Conservation (phyloP, 78 protist genomes). For the Dictyostelium intermedium region DNA sequence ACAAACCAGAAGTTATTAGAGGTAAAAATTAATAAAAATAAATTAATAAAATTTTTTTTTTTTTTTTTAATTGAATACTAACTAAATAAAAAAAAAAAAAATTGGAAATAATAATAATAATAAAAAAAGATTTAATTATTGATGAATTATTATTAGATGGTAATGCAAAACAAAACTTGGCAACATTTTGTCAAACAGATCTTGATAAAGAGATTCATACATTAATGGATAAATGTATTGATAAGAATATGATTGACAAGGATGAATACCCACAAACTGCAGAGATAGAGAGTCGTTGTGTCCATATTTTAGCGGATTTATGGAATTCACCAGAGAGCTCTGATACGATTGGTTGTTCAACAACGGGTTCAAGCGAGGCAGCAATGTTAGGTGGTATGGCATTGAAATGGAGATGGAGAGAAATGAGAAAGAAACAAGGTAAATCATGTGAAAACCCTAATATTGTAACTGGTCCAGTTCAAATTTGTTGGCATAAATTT, state of each 20-base stretch:
- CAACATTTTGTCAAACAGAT: constrained; percentile 17
- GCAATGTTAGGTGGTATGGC: constrained; percentile 49
- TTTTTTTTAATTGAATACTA: no score
- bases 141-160: constrained; percentile 21
- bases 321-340: constrained; percentile 32
- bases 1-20: not conserved
- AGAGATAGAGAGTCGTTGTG: constrained; percentile 51
- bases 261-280: constrained; percentile 55
- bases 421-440: constrained; percentile 26
- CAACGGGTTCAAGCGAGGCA: constrained; percentile 57
- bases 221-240: constrained; percentile 45
- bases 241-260: constrained; percentile 51
- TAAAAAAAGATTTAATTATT: not conserved
- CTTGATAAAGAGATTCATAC: not conserved
- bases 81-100: not conserved
- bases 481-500: constrained; percentile 73
- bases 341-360: constrained; percentile 14
- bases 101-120: not conserved
- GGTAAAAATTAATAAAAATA: not conserved
- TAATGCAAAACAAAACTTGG: constrained; percentile 8
- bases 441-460: constrained; percentile 43
- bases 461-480: constrained; percentile 42
- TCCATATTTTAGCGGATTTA: constrained; percentile 28
- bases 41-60: not conserved
- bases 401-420: constrained; percentile 49